phyloP scores from a whole-genome alignment of 331 rosid genomes.

The Acacia concinna region DNA sequence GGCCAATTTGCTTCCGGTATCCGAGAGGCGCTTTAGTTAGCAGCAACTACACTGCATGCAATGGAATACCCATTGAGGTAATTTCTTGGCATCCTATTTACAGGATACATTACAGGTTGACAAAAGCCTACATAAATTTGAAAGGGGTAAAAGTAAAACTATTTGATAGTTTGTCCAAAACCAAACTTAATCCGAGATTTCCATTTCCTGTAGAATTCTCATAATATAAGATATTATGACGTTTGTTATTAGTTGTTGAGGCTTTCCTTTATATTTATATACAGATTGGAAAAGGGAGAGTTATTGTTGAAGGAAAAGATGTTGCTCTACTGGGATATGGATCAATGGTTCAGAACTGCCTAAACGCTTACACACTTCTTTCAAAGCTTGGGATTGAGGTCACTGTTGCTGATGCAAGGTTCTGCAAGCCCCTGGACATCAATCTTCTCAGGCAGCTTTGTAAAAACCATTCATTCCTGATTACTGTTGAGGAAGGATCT shows the following conservation, averaged over 20 bases:
- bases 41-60: slow-evolving; percentile 34
- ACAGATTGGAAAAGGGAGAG: slow-evolving; percentile 86
- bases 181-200: slow-evolving; percentile 7
- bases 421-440: slow-evolving; percentile 92
- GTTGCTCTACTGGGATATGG: slow-evolving; percentile 94
- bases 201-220: slow-evolving; percentile 8
- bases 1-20: slow-evolving; percentile 87
- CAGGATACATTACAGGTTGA: slow-evolving; percentile 16
- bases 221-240: background rate
- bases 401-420: slow-evolving; percentile 97
- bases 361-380: slow-evolving; percentile 77
- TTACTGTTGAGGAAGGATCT: slow-evolving; percentile 96
- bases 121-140: slow-evolving; percentile 9
- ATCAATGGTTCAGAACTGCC: slow-evolving; percentile 93
- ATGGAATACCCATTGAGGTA: slow-evolving; percentile 80
- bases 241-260: slow-evolving; percentile 19
- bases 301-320: slow-evolving; percentile 79
- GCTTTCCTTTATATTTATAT: slow-evolving; percentile 12
- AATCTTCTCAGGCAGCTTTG: slow-evolving; percentile 84
- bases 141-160: slow-evolving; percentile 25
- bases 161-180: background rate
- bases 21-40: slow-evolving; percentile 73
- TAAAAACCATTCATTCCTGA: slow-evolving; percentile 67
- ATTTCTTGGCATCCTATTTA: slow-evolving; percentile 24
- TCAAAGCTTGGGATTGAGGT: slow-evolving; percentile 76